Evolutionary conservation across 257 asterid species (phyloP), one percentile per base, ranked within the genome.

Genomic region (Nicotiana tomentosiformis): DNA sequence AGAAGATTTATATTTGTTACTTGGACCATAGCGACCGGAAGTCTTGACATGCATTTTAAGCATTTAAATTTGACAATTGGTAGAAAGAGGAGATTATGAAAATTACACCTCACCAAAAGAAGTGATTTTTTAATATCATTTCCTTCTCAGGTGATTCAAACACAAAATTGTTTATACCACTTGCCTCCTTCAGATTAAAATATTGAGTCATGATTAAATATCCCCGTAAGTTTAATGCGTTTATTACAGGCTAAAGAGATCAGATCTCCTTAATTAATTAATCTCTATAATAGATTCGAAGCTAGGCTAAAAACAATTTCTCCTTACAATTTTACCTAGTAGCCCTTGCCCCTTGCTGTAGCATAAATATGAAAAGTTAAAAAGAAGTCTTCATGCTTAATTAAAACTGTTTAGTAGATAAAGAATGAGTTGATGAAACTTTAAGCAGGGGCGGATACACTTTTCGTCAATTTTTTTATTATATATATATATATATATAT

Each of bases 271-370:
- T 53, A 87, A 87, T 76, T 62, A 80, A 56, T 74, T 84, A 37
- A 17, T 78, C 20, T 17, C 65, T 61, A 33, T 37, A 85, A 39
- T 68, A 82, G 72, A 74, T 69, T 72, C 15, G 77, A 79, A 81
- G 69, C 84, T 86, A 46, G 87, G 87, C 83, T 77, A 80, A 77
- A 82, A 77, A 84, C 70, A 69, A 29, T 66, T 35, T 64, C 23
- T 30, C 16, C 69, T 14, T 58, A 37, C 57, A 66, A 67, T 62
- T 58, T 77, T 65, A 81, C 29, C 11, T 65, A n/a, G 23, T 16
- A 10, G 11, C 29, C 68, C 56, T 61, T 12, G 29, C 30, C 29
- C 68, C 56, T 61, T 12, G 29, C 30, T 66, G 35, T 69, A 29
- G 37, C 11, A 18, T 53, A 20, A 32, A 18, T 5, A 60, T 0